Base-by-base conservation (phyloP, 805 yeast genomes). In the Starmerella bombi region DNA sequence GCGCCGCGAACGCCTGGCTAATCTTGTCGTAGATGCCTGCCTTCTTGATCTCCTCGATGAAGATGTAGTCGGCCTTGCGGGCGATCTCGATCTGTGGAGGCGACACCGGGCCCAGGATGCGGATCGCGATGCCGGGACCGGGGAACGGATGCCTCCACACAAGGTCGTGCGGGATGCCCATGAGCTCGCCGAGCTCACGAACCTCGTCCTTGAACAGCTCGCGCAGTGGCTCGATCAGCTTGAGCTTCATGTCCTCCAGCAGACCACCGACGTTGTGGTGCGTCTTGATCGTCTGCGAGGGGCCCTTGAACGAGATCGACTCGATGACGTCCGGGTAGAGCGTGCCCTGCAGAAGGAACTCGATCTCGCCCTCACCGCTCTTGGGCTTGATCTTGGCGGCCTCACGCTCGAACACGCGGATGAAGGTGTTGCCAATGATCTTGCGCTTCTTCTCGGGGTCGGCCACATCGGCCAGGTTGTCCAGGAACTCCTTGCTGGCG, bases 91-190 rank as follows among this genome's bases (percentile, higher is more conserved):
- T 91, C 69, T 91, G 98, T 51, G 70, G 76, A 52, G 75, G 80
- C 44, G 95, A 82, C 49, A 91, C 97, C 68, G 88, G 97, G 54
- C 99, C 99, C 36, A 91, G 70, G 42, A 91, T 93, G 67, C 99
- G 80, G 63, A 91, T 91, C 54, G 96, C 99, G 60, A 91, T 81
- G 70, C 99, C 99, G 62, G 99, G 99, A 61, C 99, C 99, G 56
- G 99, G 99, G 93, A 91, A 91, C 43, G 99, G 99, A 62, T 91
- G 99, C 72, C 99, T 83, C 97, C 97, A 88, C 52, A 91, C 97
- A 54, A 91, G 73, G 55, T 91, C 97, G 59, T 83, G 91, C 27
- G 96, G 93, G 55, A 91, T 88, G 37, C 94, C 95, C 67, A 91
- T 68, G 40, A 91, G 66, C 69, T 84, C 83, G 66, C 99, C 99